These are phyloP conservation scores for Penicillium dipodomyicola DNA, from an alignment of 495 filamentous ascomycete species.

Conservation along the genomic window DNA sequence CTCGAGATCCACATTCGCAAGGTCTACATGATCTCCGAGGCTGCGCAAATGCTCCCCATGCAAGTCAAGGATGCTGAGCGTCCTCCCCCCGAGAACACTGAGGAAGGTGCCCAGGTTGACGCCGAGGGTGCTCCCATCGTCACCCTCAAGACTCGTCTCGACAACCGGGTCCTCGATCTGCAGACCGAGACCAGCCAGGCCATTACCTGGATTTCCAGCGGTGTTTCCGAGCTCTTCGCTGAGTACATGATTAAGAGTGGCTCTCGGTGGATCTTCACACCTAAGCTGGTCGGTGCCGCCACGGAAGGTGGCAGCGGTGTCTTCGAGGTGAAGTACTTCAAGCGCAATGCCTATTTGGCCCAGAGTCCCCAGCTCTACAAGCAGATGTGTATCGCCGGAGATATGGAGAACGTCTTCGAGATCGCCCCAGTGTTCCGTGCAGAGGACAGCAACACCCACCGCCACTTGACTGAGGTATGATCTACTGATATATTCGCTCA, in stretches of 20 bases:
- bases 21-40: constrained; percentile 71
- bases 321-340: constrained; percentile 91
- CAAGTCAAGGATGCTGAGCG: constrained; percentile 64
- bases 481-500: not conserved
- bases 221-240: constrained; percentile 75
- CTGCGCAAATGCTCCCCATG: constrained; percentile 64
- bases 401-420: constrained; percentile 84
- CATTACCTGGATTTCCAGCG: constrained; percentile 78
- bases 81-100: constrained; percentile 47
- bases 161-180: constrained; percentile 89
- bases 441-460: constrained; percentile 93
- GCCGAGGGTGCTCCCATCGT: constrained; percentile 59
- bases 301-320: constrained; percentile 93
- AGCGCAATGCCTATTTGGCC: constrained; percentile 77
- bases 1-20: constrained; percentile 78
- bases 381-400: constrained; percentile 93
- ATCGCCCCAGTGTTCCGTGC: constrained; percentile 92
- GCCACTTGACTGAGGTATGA: constrained; percentile 84
- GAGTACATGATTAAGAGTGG: constrained; percentile 71
- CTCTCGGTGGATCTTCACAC: constrained; percentile 86
- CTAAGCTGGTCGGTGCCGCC: constrained; percentile 84
- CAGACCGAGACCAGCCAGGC: constrained; percentile 84
- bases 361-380: constrained; percentile 97
- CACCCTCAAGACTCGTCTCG: constrained; percentile 71
- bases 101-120: constrained; percentile 46